Percentiles rank a stretch among this genome's conserved stretches.
Evolutionary conservation across 2,329 filamentous ascomycete species (phyloP).

Genomic region (Nectriaceae sp.): DNA sequence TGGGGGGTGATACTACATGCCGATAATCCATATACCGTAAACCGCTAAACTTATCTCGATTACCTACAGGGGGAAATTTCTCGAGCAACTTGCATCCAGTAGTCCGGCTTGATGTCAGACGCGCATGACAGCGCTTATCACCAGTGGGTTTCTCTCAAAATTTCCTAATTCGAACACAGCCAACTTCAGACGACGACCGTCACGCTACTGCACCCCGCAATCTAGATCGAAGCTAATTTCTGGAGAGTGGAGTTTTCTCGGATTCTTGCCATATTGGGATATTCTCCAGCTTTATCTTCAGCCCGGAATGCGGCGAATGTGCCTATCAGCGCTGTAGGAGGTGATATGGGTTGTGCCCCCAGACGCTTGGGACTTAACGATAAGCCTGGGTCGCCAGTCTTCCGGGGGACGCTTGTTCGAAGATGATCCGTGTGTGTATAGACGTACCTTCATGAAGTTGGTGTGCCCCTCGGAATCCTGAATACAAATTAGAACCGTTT

Average conservation of each 20-base stretch:
- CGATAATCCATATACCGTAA: no score
- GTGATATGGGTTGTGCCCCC: no score
- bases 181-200: not conserved
- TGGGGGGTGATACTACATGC: no score
- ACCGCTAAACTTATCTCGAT: no score
- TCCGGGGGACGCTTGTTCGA: not conserved
- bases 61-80: not conserved
- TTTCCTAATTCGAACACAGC: constrained; percentile 8
- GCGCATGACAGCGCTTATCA: no score
- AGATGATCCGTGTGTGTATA: not conserved
- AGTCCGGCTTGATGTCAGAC: no score
- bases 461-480: not conserved
- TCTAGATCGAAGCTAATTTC: not conserved
- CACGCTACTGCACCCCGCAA: constrained; percentile 9
- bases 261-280: not conserved
- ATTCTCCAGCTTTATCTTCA: not conserved
- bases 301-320: no score
- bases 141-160: constrained; percentile 6
- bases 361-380: no score
- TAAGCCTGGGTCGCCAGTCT: not conserved
- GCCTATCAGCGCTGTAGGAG: no score
- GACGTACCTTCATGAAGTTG: not conserved
- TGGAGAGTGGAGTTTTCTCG: not conserved
- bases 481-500: not conserved
- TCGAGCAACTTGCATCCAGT: no score